A percentile compares a stretch with the other conserved stretches of the same genome.
Evolutionary conservation across 2,329 filamentous ascomycete species (phyloP).

Genomic region (Fusarium buharicum): DNA sequence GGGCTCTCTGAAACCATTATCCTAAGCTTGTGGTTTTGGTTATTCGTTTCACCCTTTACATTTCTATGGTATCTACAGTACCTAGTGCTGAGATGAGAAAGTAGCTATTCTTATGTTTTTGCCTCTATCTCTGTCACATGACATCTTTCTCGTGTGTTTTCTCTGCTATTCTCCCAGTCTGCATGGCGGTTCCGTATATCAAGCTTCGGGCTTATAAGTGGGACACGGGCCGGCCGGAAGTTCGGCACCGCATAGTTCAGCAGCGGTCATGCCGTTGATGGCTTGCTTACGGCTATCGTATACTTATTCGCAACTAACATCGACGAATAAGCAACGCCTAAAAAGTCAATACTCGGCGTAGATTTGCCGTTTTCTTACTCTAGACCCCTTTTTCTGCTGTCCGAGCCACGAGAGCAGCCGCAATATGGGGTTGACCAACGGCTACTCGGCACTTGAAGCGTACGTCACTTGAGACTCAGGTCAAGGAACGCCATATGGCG

Average conservation of each 20-base stretch:
- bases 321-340: conserved; percentile 30
- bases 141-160: background rate
- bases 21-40: conserved; percentile 59
- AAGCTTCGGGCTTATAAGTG: conserved; percentile 22
- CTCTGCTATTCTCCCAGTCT: background rate
- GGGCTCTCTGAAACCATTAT: conserved; percentile 71
- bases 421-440: conserved; percentile 11
- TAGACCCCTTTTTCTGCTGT: conserved; percentile 6
- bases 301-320: background rate
- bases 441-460: conserved; percentile 35
- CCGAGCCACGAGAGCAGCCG: conserved; percentile 29
- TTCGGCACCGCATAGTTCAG: conserved; percentile 43
- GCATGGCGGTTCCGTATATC: background rate
- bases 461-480: conserved; percentile 29
- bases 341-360: conserved; percentile 30
- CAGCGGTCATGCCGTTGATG: conserved; percentile 38
- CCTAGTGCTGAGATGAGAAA: background rate
- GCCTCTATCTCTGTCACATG: background rate
- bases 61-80: conserved; percentile 34
- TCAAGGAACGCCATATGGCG: conserved; percentile 5
- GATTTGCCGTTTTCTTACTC: conserved; percentile 29
- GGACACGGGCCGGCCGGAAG: conserved; percentile 40
- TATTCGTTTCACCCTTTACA: conserved; percentile 74
- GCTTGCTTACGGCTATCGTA: conserved; percentile 24
- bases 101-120: conserved; percentile 1